A percentile compares a stretch with the other conserved stretches of the same genome.
phyloP scores from a whole-genome alignment of 768 basidiomycete genomes.

The Filobasidium floriforme region DNA sequence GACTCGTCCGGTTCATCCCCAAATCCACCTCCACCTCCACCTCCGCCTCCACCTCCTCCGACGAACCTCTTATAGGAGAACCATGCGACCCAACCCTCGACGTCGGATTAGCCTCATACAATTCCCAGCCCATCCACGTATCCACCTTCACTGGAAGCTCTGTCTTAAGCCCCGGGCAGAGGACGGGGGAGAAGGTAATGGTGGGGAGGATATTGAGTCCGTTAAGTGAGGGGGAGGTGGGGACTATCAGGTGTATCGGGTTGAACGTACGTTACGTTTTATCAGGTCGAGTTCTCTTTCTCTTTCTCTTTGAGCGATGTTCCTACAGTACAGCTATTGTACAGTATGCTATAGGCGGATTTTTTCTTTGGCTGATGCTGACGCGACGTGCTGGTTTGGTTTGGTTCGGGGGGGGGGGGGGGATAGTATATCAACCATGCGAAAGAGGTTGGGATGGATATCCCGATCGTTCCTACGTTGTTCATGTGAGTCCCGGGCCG shows the following conservation, averaged over 20 bases:
- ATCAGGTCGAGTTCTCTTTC: too few species aligned
- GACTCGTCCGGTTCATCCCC: conserved; percentile 41
- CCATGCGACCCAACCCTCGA: conserved; percentile 35
- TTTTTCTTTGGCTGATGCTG: too few species aligned
- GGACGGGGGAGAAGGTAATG: conserved; percentile 30
- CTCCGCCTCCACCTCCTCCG: too few species aligned
- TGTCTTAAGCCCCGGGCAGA: conserved; percentile 34
- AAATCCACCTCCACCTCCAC: not conserved
- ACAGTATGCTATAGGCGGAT: too few species aligned
- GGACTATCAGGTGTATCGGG: conserved; percentile 45
- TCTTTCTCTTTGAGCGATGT: too few species aligned
- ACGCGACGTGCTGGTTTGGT: too few species aligned
- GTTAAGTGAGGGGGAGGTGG: conserved; percentile 35
- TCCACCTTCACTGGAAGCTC: conserved; percentile 34
- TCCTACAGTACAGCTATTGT: too few species aligned
- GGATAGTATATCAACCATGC: conserved; percentile 44
- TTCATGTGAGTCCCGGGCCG: conserved; percentile 40
- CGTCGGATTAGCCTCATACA: conserved; percentile 42
- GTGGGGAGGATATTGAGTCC: conserved; percentile 39
- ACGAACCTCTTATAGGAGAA: conserved; percentile 41
- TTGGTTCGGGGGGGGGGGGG: too few species aligned
- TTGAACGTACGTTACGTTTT: conserved; percentile 45
- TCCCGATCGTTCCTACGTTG: conserved; percentile 39
- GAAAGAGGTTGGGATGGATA: conserved; percentile 35
- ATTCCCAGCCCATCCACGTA: conserved; percentile 34